Base-by-base conservation (phyloP, 495 filamentous ascomycete species). In the Penicillium waksmanii region DNA sequence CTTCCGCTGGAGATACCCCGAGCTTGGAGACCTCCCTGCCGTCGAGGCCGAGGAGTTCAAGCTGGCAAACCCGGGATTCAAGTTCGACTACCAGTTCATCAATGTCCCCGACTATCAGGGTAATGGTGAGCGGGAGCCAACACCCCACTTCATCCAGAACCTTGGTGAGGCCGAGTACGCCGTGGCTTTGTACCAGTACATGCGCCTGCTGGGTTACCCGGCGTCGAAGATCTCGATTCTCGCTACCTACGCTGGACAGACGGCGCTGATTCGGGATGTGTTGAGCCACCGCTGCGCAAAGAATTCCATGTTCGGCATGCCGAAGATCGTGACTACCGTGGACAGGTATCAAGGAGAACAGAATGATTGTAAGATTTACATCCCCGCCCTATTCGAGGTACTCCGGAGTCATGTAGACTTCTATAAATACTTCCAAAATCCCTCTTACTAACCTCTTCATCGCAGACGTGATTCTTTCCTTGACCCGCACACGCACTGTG, bases 291-390 rank as follows among this genome's bases (percentile, higher is more conserved):
- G 95, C 33, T 98, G 95, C 66, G 84, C 84, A 10, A 89, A 85
- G 66, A 96, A 90, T 62, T 74, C 85, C 3, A 75, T 99, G 27
- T 99, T 99, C 75, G 93, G 96, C 11, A 75, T 97, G 77, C 95
- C 95, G 40, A 89, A 88, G 71, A 87, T 90, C 48, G 92, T 99
- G 25, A 91, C 89, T 1, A 98, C 96, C 17, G 96, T 99, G 55
- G 95, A 99, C 74, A 96, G 96, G 72, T 99, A 97, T 65, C 95
- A 99, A 78, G 95, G 95, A 63, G 96, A 98, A 80, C 95, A 99
- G 77, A 99, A 98, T 75, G 95, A 97, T 67, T 98, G 92, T 96
- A 77, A 84, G 90, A 4, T 31, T 9, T 23, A 23, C 23, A 23
- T 23, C 2, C 23, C 23, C 23, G 23, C 23, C 23, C 23, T 3